Percentiles rank a stretch among this genome's conserved stretches.
phyloP scores from a whole-genome alignment of 805 yeast genomes.

The Wickerhamomyces bovis region DNA sequence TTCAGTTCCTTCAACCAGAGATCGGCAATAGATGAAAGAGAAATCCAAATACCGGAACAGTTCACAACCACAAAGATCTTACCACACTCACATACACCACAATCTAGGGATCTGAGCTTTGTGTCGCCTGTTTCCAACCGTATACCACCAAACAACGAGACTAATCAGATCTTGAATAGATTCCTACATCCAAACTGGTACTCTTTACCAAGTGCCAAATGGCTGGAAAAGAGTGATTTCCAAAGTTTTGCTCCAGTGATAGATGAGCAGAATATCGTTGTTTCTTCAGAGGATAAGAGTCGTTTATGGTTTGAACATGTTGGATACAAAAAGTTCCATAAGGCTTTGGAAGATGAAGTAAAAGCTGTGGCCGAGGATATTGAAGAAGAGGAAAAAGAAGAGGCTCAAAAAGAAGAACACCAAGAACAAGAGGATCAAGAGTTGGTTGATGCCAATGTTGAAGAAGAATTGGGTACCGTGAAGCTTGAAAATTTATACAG shows the following conservation, averaged over 20 bases:
- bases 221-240: constrained; percentile 49
- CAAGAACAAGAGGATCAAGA: constrained; percentile 2
- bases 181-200: constrained; percentile 61
- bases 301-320: constrained; percentile 48
- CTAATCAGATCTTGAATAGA: constrained; percentile 47
- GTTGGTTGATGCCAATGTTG: not conserved
- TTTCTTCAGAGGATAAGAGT: constrained; percentile 46
- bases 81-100: constrained; percentile 37
- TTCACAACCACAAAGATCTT: constrained; percentile 62
- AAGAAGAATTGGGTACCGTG: constrained; percentile 17
- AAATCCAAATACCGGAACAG: constrained; percentile 59
- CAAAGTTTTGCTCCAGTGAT: constrained; percentile 60
- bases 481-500: constrained; percentile 37
- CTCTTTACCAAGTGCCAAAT: constrained; percentile 55
- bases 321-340: constrained; percentile 36
- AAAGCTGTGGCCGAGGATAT: constrained; percentile 13
- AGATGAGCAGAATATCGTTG: constrained; percentile 53
- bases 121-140: constrained; percentile 20
- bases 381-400: constrained; percentile 6
- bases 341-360: constrained; percentile 3
- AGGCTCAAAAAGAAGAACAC: not conserved
- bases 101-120: constrained; percentile 24
- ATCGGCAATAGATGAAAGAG: constrained; percentile 72
- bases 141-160: constrained; percentile 21
- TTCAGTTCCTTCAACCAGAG: constrained; percentile 69